Conservation (phyloP, 192 early-diverging fungal species). For the Gorgonomyces haynaldii region DNA sequence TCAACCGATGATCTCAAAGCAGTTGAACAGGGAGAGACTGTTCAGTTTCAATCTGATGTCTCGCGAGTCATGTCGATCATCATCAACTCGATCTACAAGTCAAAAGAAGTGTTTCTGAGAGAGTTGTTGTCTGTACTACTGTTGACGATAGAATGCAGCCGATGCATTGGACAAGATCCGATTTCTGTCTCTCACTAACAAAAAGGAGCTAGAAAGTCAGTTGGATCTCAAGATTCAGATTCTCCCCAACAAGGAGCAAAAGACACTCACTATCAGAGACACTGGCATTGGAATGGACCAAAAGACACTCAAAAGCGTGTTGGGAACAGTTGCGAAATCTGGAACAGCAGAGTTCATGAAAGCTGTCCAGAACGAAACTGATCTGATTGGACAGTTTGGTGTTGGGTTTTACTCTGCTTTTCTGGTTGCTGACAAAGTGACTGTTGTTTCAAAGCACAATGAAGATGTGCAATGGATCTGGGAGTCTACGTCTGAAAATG, state of each 20-base stretch:
- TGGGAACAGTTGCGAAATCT: conserved; percentile 91
- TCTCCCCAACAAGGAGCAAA: conserved; percentile 55
- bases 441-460: conserved; percentile 83
- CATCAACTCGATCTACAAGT: conserved; percentile 94
- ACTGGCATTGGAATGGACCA: conserved; percentile 95
- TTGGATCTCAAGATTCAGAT: conserved; percentile 75
- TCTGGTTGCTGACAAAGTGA: conserved; percentile 84
- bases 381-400: conserved; percentile 94
- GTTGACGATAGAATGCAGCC: conserved; percentile 61
- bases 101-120: conserved; percentile 86
- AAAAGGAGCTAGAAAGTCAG: conserved; percentile 43
- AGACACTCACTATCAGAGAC: conserved; percentile 76
- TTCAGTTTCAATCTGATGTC: conserved; percentile 80
- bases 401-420: conserved; percentile 99
- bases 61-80: conserved; percentile 85
- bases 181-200: conserved; percentile 64
- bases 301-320: conserved; percentile 73
- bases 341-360: conserved; percentile 85
- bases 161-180: conserved; percentile 94
- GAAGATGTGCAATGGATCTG: conserved; percentile 82
- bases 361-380: conserved; percentile 61
- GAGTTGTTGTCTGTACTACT: conserved; percentile 71
- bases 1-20: neutral
- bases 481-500: conserved; percentile 81
- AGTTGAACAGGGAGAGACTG: conserved; percentile 36